These are phyloP conservation scores for Chlamydomonas sp. DNA, from an alignment of 139 green algal genomes.

Conservation along the genomic window DNA sequence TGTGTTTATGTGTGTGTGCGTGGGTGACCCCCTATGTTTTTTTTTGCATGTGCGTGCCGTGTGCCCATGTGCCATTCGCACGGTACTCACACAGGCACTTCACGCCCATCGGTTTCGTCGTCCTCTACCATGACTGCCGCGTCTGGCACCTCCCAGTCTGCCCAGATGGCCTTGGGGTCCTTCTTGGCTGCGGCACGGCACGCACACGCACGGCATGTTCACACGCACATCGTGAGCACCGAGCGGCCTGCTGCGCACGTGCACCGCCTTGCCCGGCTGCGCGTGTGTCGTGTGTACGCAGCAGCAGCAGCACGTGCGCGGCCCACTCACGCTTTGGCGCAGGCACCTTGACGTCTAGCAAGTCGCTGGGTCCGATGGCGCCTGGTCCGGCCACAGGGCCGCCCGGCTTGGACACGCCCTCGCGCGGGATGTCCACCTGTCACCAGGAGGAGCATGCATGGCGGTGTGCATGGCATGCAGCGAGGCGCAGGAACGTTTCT, in stretches of 20 bases:
- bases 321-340: constrained; percentile 3
- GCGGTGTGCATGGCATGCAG: neutral
- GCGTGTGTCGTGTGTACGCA: too few relatives aligned
- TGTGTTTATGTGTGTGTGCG: too few relatives aligned
- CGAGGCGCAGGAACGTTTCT: too few relatives aligned
- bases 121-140: constrained; percentile 36
- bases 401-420: constrained; percentile 5
- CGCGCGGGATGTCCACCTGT: constrained; percentile 1
- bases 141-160: constrained; percentile 36
- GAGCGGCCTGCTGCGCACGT: too few relatives aligned
- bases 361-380: neutral
- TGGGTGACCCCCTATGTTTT: too few relatives aligned
- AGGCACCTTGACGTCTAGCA: constrained; percentile 6
- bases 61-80: neutral
- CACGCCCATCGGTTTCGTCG: constrained; percentile 42
- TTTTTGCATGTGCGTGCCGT: neutral
- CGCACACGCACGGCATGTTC: neutral
- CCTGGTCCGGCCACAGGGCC: neutral
- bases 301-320: too few relatives aligned
- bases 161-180: constrained; percentile 53
- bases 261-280: too few relatives aligned
- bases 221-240: neutral
- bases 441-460: neutral
- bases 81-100: constrained; percentile 40
- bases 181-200: constrained; percentile 1